Evolutionary conservation across 768 basidiomycete species (phyloP).

Genomic region (Lentinula raphanica): DNA sequence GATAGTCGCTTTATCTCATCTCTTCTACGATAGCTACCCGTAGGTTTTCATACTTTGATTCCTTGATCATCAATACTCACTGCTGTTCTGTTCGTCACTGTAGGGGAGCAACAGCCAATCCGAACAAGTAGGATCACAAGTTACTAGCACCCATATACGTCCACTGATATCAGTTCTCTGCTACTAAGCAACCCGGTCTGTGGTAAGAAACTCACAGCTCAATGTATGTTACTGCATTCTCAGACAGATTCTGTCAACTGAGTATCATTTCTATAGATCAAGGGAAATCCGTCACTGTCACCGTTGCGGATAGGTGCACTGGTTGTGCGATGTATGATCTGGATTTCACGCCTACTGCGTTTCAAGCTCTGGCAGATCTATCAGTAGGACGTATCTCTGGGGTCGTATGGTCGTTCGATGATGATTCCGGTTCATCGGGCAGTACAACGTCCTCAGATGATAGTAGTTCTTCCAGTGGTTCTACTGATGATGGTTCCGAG

Average conservation of each 20-base stretch:
- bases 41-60: no score
- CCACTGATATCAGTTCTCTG: background rate
- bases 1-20: constrained; percentile 33
- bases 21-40: constrained; percentile 38
- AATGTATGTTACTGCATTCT: constrained; percentile 25
- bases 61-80: background rate
- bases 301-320: constrained; percentile 38
- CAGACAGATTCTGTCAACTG: no score
- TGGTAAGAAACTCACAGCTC: constrained; percentile 24
- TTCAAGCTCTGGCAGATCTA: constrained; percentile 24
- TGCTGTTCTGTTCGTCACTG: background rate
- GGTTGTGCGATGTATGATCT: constrained; percentile 33
- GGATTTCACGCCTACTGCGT: constrained; percentile 38
- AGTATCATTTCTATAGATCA: constrained; percentile 24
- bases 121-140: background rate
- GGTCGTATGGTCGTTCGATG: constrained; percentile 27
- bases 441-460: no score
- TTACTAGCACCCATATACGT: background rate
- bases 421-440: no score
- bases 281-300: constrained; percentile 28
- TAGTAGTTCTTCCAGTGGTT: background rate
- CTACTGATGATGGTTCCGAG: background rate
- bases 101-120: constrained; percentile 2
- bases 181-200: constrained; percentile 46
- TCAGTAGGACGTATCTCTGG: constrained; percentile 31